Evolutionary conservation across 31 red algal genomes (phyloP).

Genomic region (Endocladia muricata): DNA sequence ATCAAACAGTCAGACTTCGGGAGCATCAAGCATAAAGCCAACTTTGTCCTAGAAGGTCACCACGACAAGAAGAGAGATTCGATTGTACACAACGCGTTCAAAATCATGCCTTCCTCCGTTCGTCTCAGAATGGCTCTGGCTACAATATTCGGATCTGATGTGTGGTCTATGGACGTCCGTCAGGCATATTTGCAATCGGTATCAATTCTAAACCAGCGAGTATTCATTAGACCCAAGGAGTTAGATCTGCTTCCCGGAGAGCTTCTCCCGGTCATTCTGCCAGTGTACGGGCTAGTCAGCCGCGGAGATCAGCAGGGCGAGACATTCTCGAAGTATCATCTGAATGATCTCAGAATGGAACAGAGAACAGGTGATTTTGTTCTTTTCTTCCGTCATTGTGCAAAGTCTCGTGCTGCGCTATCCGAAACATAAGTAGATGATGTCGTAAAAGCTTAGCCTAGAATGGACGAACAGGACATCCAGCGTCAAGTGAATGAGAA

Average conservation of each 20-base stretch:
- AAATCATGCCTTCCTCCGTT: background rate
- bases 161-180: slow-evolving; percentile 28
- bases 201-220: background rate
- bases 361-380: background rate
- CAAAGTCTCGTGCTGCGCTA: background rate
- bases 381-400: background rate
- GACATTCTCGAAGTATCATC: background rate
- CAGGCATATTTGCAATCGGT: slow-evolving; percentile 38
- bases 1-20: background rate
- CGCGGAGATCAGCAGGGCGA: slow-evolving; percentile 30
- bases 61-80: background rate
- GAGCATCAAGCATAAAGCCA: background rate
- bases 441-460: background rate
- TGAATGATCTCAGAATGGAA: background rate
- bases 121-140: background rate
- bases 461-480: background rate
- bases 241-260: slow-evolving; percentile 3
- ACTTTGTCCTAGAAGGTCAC: background rate
- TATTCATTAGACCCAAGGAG: slow-evolving; percentile 19
- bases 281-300: slow-evolving; percentile 30
- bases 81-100: background rate
- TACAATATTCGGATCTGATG: background rate
- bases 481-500: background rate
- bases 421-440: slow-evolving; percentile 11
- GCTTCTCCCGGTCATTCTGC: slow-evolving; percentile 25